Evolutionary conservation across 2,329 filamentous ascomycete species (phyloP), one percentile per base, ranked within the genome.

Genomic region (Alternaria novae-zelandiae): DNA sequence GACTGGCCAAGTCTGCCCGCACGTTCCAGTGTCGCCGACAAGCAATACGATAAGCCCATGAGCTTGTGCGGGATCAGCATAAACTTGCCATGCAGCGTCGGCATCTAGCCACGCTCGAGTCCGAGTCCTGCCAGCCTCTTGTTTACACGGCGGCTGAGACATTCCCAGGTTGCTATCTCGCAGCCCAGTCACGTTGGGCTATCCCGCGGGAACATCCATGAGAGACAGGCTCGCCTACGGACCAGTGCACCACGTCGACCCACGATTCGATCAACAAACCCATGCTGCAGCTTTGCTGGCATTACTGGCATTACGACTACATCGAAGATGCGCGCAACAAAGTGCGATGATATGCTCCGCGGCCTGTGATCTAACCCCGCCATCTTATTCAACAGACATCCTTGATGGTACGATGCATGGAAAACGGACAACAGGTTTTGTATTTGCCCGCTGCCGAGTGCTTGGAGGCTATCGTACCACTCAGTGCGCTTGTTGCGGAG

Each of bases 91-190:
- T 50, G 44, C 36, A 47, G 41, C 26, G 25, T 23, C 25, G 17
- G 5, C 23, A 11, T 44, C 56, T 41, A 23, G 46, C n/a, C 41
- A n/a, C 21, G 21, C 25, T 45, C 25, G 32, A 15, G 21, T 17
- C 59, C 53, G 51, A 55, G 50, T 59, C 54, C 30, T 28, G 26
- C 54, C 63, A 65, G 57, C 64, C 63, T 59, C 59, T 50, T 60
- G 57, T 60, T 47, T 32, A 20, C 23, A 43, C 11, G 32, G 36
- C 43, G 36, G n/a, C 54, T 57, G 49, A 51, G 53, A 63, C 63
- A 25, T 20, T 41, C n/a, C 36, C 15, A 17, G 36, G 2, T 41
- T 49, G 43, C 57, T 51, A 21, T 58, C 57, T 61, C 20, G 54
- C 59, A 53, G 53, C 54, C 51, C 46, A 43, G 46, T 50, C 51